Conservation (phyloP, 2,329 filamentous ascomycete genomes). For the Claviceps purpurea region DNA sequence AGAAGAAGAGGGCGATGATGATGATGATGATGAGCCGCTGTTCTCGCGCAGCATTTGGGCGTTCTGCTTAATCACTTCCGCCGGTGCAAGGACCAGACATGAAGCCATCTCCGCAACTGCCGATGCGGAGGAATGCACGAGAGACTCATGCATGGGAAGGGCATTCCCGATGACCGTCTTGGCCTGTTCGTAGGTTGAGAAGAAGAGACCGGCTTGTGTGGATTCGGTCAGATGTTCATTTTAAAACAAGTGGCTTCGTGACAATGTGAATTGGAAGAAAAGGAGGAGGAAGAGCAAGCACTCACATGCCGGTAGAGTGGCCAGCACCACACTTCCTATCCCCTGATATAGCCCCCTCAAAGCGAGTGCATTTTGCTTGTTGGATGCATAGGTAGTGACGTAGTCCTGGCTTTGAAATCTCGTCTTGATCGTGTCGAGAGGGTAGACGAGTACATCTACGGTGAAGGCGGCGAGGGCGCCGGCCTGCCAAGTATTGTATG, state of each 20-base stretch:
- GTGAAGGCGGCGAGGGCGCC: slow-evolving; percentile 76
- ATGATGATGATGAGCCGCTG: slow-evolving; percentile 1
- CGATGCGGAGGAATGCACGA: slow-evolving; percentile 63
- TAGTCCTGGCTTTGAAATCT: slow-evolving; percentile 71
- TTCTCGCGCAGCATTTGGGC: slow-evolving; percentile 59
- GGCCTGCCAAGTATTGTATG: slow-evolving; percentile 39
- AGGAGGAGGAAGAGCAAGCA: not conserved
- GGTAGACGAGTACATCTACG: slow-evolving; percentile 75
- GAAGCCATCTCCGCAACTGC: slow-evolving; percentile 69
- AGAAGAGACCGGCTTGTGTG: slow-evolving; percentile 62
- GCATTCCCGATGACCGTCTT: slow-evolving; percentile 48
- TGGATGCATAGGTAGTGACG: slow-evolving; percentile 46
- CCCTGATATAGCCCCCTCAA: slow-evolving; percentile 77
- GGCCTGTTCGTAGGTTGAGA: slow-evolving; percentile 73
- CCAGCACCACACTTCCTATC: slow-evolving; percentile 69
- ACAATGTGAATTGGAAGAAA: not conserved
- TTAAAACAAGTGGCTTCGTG: no score
- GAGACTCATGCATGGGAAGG: slow-evolving; percentile 47
- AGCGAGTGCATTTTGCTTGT: slow-evolving; percentile 37
- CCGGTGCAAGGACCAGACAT: slow-evolving; percentile 75
- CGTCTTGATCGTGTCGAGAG: slow-evolving; percentile 82
- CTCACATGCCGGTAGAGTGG: slow-evolving; percentile 74
- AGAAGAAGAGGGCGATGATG: not conserved
- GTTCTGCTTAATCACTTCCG: slow-evolving; percentile 88
- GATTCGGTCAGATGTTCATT: not conserved